These are phyloP conservation scores for Trypanosoma brucei DNA, from an alignment of 208 protist genomes.

Conservation along the genomic window DNA sequence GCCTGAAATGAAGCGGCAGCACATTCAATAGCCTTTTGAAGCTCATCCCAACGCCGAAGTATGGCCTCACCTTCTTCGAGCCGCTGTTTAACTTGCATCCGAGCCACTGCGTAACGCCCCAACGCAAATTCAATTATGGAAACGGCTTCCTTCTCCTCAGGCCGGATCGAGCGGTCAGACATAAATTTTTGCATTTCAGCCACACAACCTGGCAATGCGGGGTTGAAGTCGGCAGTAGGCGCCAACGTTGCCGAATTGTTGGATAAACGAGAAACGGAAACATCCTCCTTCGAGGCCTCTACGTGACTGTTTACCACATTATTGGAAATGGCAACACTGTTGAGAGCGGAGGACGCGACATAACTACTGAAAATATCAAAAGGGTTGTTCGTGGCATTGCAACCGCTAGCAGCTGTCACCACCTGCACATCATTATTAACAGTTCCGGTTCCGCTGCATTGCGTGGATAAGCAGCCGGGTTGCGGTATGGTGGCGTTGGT, in stretches of 20 bases:
- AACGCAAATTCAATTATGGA: neutral
- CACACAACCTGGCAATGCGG: neutral
- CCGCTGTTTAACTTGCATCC: slow-evolving; percentile 1
- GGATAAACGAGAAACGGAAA: no score
- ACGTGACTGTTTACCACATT: no score
- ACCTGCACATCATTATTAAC: no score
- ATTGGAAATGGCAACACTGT: no score
- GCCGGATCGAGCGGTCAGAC: neutral
- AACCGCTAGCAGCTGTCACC: no score
- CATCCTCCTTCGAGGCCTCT: no score
- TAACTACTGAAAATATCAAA: no score
- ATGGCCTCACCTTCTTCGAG: slow-evolving; percentile 6
- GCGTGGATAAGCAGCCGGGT: no score
- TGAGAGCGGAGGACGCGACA: no score
- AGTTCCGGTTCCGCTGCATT: no score
- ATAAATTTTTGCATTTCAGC: slow-evolving; percentile 5
- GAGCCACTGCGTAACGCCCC: neutral
- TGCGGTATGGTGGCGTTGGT: no score
- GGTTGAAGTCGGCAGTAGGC: neutral
- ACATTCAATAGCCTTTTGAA: neutral
- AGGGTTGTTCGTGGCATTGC: no score
- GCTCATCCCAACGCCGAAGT: slow-evolving; percentile 2
- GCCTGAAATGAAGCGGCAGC: neutral
- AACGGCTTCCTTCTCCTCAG: slow-evolving; percentile 10
- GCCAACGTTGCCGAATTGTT: neutral